Base-by-base conservation (phyloP, 2,329 filamentous ascomycete species). In the Cladosporium sp. region DNA sequence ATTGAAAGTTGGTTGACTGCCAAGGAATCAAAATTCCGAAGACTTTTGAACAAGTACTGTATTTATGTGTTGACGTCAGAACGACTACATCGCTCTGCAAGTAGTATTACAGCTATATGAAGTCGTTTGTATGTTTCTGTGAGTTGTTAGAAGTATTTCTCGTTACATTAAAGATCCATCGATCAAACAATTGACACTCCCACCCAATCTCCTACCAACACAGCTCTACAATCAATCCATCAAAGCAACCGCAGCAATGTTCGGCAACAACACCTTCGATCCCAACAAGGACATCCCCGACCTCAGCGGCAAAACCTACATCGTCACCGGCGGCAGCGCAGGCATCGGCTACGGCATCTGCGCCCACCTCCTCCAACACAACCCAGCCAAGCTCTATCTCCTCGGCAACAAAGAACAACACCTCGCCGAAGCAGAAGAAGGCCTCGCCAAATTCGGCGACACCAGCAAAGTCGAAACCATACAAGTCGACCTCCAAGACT, bases 281-380 rank as follows among this genome's bases (percentile, higher is more conserved):
- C 70, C 71, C 2, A 64, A 66, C 49, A 72, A 58, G 30, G 70
- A 73, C 65, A 72, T 73, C 10, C 71, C 71, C 5, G 68, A 72
- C 43, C 70, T 74, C 26, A 58, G 64, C 21, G 70, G 70, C 58
- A 74, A 73, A 53, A 67, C 70, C 43, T 70, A 69, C 58, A 43
- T 73, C 5, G 69, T 73, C 16, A 73, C 71, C 10, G 71, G 71
- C 14, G 71, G 71, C 26, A 73, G 67, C 25, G 67, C 70, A 18
- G 69, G 72, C 30, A 72, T 72, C 13, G 70, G 82, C 18, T 84
- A 79, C 66, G 82, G 82, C 26, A 84, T 85, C 54, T 77, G 80
- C 30, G 81, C 83, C 8, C 83, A 85, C 67, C 73, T 85, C n/a
- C 78, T 85, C 3, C 80, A 84, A 69, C 81, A 84, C 71, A 81